Base-by-base conservation (phyloP, 306 rosid genomes). In the Mucuna pruriens region DNA sequence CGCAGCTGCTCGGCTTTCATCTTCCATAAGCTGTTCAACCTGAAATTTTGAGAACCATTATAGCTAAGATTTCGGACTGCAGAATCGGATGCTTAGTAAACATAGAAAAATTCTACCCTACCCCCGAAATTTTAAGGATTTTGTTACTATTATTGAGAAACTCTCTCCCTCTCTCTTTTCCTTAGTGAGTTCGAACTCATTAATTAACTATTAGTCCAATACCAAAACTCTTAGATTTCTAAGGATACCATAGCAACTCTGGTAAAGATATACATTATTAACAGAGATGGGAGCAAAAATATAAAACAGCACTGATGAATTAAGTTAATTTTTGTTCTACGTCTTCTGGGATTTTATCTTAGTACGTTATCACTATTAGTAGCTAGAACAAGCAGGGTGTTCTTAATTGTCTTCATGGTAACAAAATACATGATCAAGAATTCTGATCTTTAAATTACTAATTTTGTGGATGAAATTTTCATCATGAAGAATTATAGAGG, bases 11-110 rank as follows among this genome's bases (percentile, higher is more conserved):
- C 80, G 31, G 45, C 75, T 80, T 87, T 91, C 94, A 61, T 90
- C 93, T 76, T 69, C 77, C 39, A 89, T 74, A 4, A 94, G 87
- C 84, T 89, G 91, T 77, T 86, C 97, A 65, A 80, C 97, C 97
- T 94, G 86, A 67, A 77, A 72, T 29, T n/a, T 39, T 38, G 16
- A 2, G 15, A 44, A 57, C 5, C 80, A 40, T 36, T 45, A 17
- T n/a, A 22, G 22, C 6, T 71, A 12, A 8, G 17, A 19, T 22
- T 12, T 13, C 15, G 36, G 11, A 61, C 10, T 23, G 39, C 11
- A 33, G 52, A 71, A 49, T 13, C 6, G 3, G 23, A 65, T 20
- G 52, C 36, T 64, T 29, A 48, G 26, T 10, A 7, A 51, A 34
- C 8, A 33, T 10, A n/a, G n/a, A n/a, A n/a, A n/a, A n/a, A n/a